A percentile compares a stretch with the other conserved stretches of the same genome.
These are phyloP conservation scores for Mucor indicus DNA, from an alignment of 371 early-diverging fungal species.

Conservation along the genomic window DNA sequence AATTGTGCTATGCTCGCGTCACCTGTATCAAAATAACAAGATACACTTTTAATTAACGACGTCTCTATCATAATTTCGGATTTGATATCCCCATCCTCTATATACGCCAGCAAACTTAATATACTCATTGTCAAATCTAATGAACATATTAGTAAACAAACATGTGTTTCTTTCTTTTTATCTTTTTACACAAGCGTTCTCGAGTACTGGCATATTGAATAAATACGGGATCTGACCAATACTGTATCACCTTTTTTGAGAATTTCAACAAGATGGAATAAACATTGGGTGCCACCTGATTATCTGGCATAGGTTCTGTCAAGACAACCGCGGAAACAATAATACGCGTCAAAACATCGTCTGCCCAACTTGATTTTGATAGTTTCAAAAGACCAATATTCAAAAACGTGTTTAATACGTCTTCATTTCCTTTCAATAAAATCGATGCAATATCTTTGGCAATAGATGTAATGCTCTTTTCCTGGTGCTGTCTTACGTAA, in stretches of 20 bases:
- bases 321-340: constrained; percentile 4
- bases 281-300: not conserved
- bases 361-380: constrained; percentile 12
- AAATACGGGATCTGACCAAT: constrained; percentile 41
- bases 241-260: constrained; percentile 13
- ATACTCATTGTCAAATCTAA: constrained; percentile 29
- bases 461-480: not conserved
- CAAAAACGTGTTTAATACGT: constrained; percentile 7
- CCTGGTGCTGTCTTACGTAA: not conserved
- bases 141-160: not conserved
- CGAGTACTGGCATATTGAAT: constrained; percentile 22
- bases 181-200: constrained; percentile 35
- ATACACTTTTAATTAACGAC: constrained; percentile 12
- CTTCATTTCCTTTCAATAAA: not conserved
- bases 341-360: constrained; percentile 6
- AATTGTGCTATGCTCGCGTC: constrained; percentile 27
- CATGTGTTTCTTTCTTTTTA: too few relatives aligned
- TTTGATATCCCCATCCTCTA: constrained; percentile 4
- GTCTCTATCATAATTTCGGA: constrained; percentile 9
- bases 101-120: constrained; percentile 22
- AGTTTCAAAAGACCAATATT: constrained; percentile 7
- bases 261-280: not conserved
- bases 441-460: constrained; percentile 3
- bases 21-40: constrained; percentile 25
- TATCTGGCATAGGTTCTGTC: not conserved